These are phyloP conservation scores for Chalaropsis ovoidea DNA, from an alignment of 2,329 filamentous ascomycete genomes.

Conservation along the genomic window DNA sequence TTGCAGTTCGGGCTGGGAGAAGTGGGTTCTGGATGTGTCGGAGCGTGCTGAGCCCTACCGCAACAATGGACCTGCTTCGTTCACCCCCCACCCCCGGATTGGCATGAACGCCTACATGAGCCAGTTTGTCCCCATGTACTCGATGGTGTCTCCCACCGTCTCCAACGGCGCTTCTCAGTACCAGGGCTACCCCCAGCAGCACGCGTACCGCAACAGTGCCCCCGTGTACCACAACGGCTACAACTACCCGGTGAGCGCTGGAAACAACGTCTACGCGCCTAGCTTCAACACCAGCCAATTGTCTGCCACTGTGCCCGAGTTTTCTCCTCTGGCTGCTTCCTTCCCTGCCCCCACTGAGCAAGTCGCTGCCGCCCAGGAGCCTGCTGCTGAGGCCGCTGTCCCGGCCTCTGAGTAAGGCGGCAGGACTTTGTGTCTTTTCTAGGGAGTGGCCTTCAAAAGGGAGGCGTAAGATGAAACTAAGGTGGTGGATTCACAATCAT, in stretches of 20 bases:
- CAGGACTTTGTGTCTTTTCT: background rate
- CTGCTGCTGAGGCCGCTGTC: background rate
- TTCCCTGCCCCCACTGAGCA: constrained; percentile 5
- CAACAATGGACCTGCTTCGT: constrained; percentile 53
- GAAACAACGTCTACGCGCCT: constrained; percentile 25
- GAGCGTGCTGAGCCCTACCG: constrained; percentile 64
- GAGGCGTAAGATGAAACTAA: background rate
- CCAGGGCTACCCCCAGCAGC: constrained; percentile 29
- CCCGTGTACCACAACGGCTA: constrained; percentile 30
- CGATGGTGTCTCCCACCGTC: constrained; percentile 17
- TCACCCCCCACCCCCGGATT: constrained; percentile 29
- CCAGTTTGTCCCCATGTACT: constrained; percentile 24
- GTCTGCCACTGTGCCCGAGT: constrained; percentile 36
- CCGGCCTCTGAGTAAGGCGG: constrained; percentile 1
- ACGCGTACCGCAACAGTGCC: constrained; percentile 28
- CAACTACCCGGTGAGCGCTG: constrained; percentile 12
- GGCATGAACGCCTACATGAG: constrained; percentile 26
- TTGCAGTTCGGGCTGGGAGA: constrained; percentile 62
- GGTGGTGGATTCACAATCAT: background rate
- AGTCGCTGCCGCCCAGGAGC: background rate
- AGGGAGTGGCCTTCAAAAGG: background rate
- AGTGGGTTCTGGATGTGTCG: constrained; percentile 63
- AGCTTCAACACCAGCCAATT: constrained; percentile 31
- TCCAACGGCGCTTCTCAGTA: constrained; percentile 21
- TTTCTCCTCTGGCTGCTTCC: constrained; percentile 30